Conservation (phyloP, 1,139 yeast species). For the Suhomyces terraborum region DNA sequence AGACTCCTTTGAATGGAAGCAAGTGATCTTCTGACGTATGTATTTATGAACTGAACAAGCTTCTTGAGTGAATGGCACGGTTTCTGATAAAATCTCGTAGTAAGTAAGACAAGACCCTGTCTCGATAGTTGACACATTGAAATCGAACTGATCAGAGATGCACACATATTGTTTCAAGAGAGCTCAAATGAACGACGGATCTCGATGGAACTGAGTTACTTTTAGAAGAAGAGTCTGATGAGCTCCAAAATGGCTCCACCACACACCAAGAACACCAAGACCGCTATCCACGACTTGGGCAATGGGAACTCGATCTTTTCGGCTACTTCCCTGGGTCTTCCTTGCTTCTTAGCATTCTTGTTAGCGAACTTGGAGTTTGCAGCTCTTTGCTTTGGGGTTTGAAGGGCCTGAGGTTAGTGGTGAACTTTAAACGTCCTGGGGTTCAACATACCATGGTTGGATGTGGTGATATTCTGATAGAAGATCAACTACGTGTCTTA, state of each 20-base stretch:
- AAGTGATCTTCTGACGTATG: not conserved
- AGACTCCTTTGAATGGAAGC: not conserved
- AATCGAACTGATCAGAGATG: not conserved
- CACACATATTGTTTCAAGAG: not conserved
- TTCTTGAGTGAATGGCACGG: not conserved
- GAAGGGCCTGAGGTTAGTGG: conserved; percentile 43
- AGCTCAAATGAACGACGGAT: not conserved
- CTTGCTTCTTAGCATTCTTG: conserved; percentile 68
- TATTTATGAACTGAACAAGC: conserved; percentile 1
- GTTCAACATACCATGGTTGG: conserved; percentile 12
- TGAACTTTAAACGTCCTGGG: too few species aligned
- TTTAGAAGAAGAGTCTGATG: conserved; percentile 42
- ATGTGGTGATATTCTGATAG: not conserved
- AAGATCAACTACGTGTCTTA: conserved; percentile 14
- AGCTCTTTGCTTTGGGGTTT: conserved; percentile 81
- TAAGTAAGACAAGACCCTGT: too few species aligned
- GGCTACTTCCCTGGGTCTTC: conserved; percentile 52
- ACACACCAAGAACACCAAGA: conserved; percentile 67
- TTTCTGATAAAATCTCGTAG: not conserved
- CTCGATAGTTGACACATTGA: conserved; percentile 3
- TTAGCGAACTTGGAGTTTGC: conserved; percentile 84
- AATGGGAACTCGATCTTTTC: conserved; percentile 46
- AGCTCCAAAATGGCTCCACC: conserved; percentile 85
- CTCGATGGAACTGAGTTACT: not conserved
- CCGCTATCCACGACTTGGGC: conserved; percentile 58